Conservation (phyloP, 2,329 filamentous ascomycete genomes). For the Stemphylium vesicarium region DNA sequence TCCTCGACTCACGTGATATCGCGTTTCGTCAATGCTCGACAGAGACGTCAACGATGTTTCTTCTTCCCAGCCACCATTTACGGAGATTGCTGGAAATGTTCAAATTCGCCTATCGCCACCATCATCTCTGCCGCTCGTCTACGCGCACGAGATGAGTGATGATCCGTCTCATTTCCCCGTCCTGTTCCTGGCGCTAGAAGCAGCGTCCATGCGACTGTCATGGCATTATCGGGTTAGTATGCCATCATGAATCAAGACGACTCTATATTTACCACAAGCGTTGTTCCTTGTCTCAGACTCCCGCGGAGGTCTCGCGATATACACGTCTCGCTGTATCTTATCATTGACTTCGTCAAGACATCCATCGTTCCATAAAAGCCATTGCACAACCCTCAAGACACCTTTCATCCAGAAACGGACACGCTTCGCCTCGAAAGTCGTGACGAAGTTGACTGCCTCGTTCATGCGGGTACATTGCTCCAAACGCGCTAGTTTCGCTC, state of each 20-base stretch:
- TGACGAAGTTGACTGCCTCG: constrained; percentile 9
- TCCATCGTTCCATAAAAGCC: background rate
- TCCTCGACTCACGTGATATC: constrained; percentile 16
- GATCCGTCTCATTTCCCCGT: constrained; percentile 6
- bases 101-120: constrained; percentile 1
- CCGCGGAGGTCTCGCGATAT: no score
- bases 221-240: background rate
- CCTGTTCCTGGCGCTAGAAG: constrained; percentile 8
- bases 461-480: constrained; percentile 1
- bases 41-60: constrained; percentile 11
- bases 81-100: background rate
- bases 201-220: background rate
- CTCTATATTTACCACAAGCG: background rate
- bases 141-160: constrained; percentile 3
- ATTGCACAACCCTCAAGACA: background rate
- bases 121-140: background rate
- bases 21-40: constrained; percentile 10
- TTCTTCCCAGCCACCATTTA: constrained; percentile 1
- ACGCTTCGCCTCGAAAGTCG: constrained; percentile 1
- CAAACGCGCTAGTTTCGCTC: constrained; percentile 5
- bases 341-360: background rate
- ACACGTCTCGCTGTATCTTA: background rate
- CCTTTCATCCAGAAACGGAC: background rate
- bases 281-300: background rate
- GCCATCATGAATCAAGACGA: background rate